A percentile compares a stretch with the other conserved stretches of the same genome.
Evolutionary conservation across 75 land plant genomes (phyloP).

Genomic region (Cryptomeria japonica): DNA sequence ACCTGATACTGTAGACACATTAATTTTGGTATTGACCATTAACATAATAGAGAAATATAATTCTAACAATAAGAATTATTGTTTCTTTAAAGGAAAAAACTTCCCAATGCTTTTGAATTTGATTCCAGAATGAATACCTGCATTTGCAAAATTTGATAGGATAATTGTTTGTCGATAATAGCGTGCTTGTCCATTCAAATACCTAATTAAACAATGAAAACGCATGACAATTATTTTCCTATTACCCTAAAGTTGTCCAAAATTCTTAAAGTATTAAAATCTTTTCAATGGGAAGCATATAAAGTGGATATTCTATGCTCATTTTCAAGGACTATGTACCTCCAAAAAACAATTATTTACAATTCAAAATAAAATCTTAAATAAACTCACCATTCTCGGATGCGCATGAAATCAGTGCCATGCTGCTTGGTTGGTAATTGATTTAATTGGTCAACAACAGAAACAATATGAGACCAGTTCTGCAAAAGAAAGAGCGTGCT

Average conservation of each 20-base stretch:
- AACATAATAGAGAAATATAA: no score
- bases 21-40: no score
- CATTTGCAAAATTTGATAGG: slow-evolving; percentile 62
- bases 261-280: neutral
- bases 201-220: slow-evolving; percentile 43
- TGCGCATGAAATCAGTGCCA: slow-evolving; percentile 91
- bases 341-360: neutral
- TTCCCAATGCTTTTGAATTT: neutral
- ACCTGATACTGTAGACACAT: no score
- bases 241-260: neutral
- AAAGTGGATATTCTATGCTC: neutral
- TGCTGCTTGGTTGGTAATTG: slow-evolving; percentile 72
- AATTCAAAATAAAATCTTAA: neutral
- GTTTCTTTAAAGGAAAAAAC: neutral
- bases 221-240: neutral
- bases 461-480: slow-evolving; percentile 89
- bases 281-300: neutral
- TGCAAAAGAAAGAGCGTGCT: slow-evolving; percentile 22
- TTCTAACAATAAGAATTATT: neutral
- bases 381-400: slow-evolving; percentile 74
- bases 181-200: slow-evolving; percentile 78
- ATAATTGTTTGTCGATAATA: slow-evolving; percentile 86
- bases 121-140: slow-evolving; percentile 46
- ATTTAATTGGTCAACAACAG: slow-evolving; percentile 72
- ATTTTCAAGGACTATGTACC: neutral